Percentiles rank a stretch among this genome's conserved stretches.
Evolutionary conservation across 1,284 basidiomycete genomes (phyloP).

Genomic region (Laetiporus sulphureus): DNA sequence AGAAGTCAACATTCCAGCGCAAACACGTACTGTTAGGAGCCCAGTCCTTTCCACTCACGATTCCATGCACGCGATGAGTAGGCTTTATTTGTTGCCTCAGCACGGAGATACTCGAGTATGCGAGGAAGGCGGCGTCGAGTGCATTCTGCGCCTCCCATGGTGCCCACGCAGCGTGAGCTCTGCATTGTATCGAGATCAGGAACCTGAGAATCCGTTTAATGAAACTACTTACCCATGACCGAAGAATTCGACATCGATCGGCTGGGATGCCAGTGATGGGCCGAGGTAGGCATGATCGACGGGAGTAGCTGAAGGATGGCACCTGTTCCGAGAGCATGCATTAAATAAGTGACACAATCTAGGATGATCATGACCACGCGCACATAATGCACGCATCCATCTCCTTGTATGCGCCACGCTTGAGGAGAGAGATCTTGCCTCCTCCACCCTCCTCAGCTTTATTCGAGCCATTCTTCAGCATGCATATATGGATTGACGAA

Average conservation of each 20-base stretch:
- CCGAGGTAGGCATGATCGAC: constrained; percentile 41
- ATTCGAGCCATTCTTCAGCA: neutral
- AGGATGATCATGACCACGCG: constrained; percentile 12
- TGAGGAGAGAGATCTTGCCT: constrained; percentile 70
- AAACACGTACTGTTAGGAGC: constrained; percentile 48
- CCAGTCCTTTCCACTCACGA: constrained; percentile 57
- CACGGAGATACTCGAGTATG: constrained; percentile 69
- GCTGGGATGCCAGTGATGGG: constrained; percentile 51
- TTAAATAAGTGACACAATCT: too few species aligned
- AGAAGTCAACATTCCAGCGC: neutral
- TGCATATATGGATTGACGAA: neutral
- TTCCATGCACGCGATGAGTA: constrained; percentile 60
- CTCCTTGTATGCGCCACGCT: constrained; percentile 65
- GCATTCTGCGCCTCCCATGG: constrained; percentile 86
- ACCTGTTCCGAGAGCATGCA: constrained; percentile 45
- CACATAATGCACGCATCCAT: constrained; percentile 80
- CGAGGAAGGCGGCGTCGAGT: constrained; percentile 76
- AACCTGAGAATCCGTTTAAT: neutral
- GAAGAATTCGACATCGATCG: constrained; percentile 56
- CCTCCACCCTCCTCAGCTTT: constrained; percentile 73
- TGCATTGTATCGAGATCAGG: constrained; percentile 20
- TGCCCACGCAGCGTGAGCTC: constrained; percentile 67
- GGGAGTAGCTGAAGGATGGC: constrained; percentile 53
- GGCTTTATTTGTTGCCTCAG: constrained; percentile 58
- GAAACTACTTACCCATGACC: constrained; percentile 49